Base-by-base conservation (phyloP, 2,329 filamentous ascomycete genomes). In the Penicillium sp. region DNA sequence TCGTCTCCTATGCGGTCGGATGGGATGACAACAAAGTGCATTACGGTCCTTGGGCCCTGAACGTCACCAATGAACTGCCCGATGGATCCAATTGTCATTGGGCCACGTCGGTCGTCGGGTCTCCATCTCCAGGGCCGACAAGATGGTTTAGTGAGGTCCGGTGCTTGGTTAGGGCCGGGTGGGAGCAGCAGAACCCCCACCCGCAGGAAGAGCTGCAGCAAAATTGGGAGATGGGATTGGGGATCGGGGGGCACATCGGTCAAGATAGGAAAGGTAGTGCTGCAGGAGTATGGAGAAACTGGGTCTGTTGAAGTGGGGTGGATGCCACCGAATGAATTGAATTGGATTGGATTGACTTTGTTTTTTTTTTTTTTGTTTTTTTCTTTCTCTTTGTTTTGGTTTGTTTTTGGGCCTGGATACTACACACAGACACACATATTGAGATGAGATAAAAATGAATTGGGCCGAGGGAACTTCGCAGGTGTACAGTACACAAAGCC, bases 71-170 rank as follows among this genome's bases (percentile, higher is more conserved):
- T 63, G 70, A 74, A 72, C 68, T 66, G 64, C 67, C 68, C 62
- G 66, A 70, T 65, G 62, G 55, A 60, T 66, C 57, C 39, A 35
- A 35, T 57, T 69, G 57, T 70, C 61, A 77, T 77, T 77, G 75
- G 74, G 66, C 75, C 75, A 77, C 75, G 75, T 77, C 71, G 75
- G 29, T 47, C 68, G 65, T 51, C 56, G 62, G 61, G 69, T 62
- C 62, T 66, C 68, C 68, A 68, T 68, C 60, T 61, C 54, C 63
- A 59, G 64, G 54, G 60, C 55, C 55, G 49, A 52, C 41, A 65
- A 66, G 63, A 63, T 66, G 57, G 61, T 62, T 49, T 66, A 64
- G 59, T 59, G 57, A 66, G 57, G 53, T 52, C 61, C 56, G 56
- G 60, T 60, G 54, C 62, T 58, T 68, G 63, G 65, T 65, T 69